Evolutionary conservation across 2,329 filamentous ascomycete species (phyloP).

Genomic region (Geosmithia flava): DNA sequence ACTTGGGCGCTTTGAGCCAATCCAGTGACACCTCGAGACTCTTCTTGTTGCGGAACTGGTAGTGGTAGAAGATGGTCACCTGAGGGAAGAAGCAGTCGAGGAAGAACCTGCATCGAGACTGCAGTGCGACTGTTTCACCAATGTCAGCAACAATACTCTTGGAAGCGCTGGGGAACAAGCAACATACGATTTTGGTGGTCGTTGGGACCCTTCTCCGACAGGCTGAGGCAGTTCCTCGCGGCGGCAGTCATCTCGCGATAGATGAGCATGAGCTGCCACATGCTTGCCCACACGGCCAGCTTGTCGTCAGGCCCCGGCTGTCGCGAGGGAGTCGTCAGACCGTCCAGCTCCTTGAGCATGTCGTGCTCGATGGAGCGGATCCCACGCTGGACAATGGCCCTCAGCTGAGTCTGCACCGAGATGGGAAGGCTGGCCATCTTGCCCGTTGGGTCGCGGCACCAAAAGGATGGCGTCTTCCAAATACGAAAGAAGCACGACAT

Average conservation of each 20-base stretch:
- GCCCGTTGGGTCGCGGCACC: conserved; percentile 23
- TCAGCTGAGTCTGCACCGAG: conserved; percentile 26
- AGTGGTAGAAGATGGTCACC: conserved; percentile 25
- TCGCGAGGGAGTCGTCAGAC: conserved; percentile 4
- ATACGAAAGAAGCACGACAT: conserved; percentile 38
- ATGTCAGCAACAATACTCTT: not conserved
- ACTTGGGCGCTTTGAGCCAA: conserved; percentile 18
- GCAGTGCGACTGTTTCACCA: not conserved
- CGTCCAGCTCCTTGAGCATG: conserved; percentile 26
- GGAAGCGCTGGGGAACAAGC: not conserved
- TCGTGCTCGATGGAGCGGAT: conserved; percentile 23
- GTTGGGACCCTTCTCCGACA: conserved; percentile 4
- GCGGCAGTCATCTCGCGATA: conserved; percentile 28
- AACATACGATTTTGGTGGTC: conserved; percentile 1
- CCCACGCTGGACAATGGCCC: conserved; percentile 23
- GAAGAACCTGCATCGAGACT: not conserved
- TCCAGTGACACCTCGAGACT: conserved; percentile 24
- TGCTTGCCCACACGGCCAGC: conserved; percentile 31
- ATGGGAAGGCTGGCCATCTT: conserved; percentile 22
- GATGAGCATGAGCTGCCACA: conserved; percentile 37
- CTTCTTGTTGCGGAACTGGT: conserved; percentile 27
- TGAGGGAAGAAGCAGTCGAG: conserved; percentile 22
- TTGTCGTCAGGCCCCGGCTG: conserved; percentile 24
- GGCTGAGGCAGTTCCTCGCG: conserved; percentile 15
- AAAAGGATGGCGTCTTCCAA: conserved; percentile 30